Conservation (phyloP, 768 basidiomycete genomes). For the Mycena vulgaris region DNA sequence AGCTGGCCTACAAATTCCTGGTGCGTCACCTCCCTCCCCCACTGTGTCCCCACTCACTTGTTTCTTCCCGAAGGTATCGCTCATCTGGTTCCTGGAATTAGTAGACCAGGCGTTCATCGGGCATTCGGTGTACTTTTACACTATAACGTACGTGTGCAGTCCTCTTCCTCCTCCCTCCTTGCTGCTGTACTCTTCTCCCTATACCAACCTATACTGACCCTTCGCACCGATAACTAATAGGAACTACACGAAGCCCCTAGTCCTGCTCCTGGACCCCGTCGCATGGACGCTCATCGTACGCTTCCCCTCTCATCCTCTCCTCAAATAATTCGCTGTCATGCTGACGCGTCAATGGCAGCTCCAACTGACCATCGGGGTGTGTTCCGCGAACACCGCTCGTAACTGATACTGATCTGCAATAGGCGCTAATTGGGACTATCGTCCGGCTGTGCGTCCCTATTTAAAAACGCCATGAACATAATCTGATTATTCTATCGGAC, state of each 20-base stretch:
- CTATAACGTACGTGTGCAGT: conserved; percentile 63
- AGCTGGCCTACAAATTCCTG: conserved; percentile 35
- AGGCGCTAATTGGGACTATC: conserved; percentile 66
- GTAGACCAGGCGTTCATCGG: conserved; percentile 67
- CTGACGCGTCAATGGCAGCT: conserved; percentile 31
- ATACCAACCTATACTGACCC: no score
- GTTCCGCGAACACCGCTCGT: no score
- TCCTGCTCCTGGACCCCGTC: conserved; percentile 45
- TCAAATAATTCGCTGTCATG: neutral
- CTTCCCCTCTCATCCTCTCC: neutral
- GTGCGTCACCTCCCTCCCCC: no score
- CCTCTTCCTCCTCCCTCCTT: neutral
- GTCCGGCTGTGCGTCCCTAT: conserved; percentile 65
- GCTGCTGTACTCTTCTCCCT: no score
- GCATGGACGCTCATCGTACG: conserved; percentile 61
- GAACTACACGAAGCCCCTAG: conserved; percentile 51
- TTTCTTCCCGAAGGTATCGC: conserved; percentile 46
- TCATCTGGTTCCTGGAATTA: conserved; percentile 58
- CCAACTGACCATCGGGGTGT: conserved; percentile 55
- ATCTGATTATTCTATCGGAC: neutral
- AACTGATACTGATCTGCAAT: no score
- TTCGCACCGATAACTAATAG: no score
- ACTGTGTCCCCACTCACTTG: neutral
- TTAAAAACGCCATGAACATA: neutral
- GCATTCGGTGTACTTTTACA: conserved; percentile 68